Conservation (phyloP, 169 alveolate species). For the Cryptosporidium sp. region DNA sequence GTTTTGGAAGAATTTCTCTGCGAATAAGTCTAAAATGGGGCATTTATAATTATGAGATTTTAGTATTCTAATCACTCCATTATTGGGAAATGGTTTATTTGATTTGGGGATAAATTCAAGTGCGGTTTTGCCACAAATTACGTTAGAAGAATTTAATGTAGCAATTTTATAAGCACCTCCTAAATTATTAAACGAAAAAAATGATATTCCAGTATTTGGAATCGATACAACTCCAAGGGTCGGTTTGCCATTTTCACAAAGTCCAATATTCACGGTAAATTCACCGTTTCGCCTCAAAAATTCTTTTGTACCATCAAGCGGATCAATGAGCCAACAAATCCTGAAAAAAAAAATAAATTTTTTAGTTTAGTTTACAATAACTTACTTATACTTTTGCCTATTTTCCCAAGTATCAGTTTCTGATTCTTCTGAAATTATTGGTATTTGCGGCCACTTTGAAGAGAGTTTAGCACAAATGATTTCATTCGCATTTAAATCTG, state of each 20-base stretch:
- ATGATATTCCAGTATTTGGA: constrained; percentile 71
- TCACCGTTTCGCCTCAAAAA: constrained; percentile 79
- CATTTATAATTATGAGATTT: constrained; percentile 22
- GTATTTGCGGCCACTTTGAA: constrained; percentile 74
- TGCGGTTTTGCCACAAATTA: not conserved
- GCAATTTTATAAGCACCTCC: constrained; percentile 60
- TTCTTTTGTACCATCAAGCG: constrained; percentile 83
- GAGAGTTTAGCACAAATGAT: constrained; percentile 60
- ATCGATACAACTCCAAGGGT: constrained; percentile 78
- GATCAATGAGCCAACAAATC: constrained; percentile 78
- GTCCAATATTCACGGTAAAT: constrained; percentile 79
- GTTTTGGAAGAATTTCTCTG: not conserved
- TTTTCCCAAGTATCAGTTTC: constrained; percentile 23
- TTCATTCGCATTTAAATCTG: constrained; percentile 71
- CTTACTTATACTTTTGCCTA: constrained; percentile 54
- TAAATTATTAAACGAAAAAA: constrained; percentile 55
- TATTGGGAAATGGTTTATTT: not conserved
- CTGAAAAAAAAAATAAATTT: constrained; percentile 9
- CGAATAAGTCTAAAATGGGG: constrained; percentile 24
- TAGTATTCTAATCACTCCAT: constrained; percentile 10
- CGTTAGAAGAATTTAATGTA: constrained; percentile 23
- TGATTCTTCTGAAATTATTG: constrained; percentile 77
- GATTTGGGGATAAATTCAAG: constrained; percentile 15
- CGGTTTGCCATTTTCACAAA: constrained; percentile 75
- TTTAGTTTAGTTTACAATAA: not conserved